phyloP scores from a whole-genome alignment of 495 filamentous ascomycete species.

The Talaromyces borbonicus region DNA sequence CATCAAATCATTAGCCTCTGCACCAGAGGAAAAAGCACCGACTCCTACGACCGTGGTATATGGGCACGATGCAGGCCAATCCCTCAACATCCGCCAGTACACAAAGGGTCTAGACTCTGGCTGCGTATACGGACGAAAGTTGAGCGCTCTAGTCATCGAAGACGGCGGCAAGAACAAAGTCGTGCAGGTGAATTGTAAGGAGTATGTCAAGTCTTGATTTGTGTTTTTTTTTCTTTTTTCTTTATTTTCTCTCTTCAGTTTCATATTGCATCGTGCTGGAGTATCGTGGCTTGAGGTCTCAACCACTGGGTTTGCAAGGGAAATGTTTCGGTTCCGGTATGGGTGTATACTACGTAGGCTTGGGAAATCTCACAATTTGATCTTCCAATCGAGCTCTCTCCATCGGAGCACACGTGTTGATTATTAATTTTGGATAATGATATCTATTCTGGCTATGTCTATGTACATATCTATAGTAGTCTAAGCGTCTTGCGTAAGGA shows the following conservation, averaged over 20 bases:
- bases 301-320: background rate
- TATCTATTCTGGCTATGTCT: too few species aligned
- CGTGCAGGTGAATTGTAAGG: constrained; percentile 26
- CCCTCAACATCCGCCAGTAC: constrained; percentile 57
- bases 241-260: background rate
- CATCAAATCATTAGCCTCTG: constrained; percentile 28
- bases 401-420: too few species aligned
- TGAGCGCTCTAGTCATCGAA: constrained; percentile 72
- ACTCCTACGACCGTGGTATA: constrained; percentile 55
- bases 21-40: constrained; percentile 3
- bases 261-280: background rate
- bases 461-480: too few species aligned
- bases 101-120: constrained; percentile 78
- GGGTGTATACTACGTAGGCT: too few species aligned
- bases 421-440: too few species aligned
- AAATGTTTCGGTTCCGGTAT: background rate
- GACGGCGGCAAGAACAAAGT: constrained; percentile 27
- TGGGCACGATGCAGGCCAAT: constrained; percentile 71
- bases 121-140: constrained; percentile 60
- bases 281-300: background rate
- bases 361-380: too few species aligned
- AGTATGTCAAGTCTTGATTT: constrained; percentile 12
- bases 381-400: too few species aligned
- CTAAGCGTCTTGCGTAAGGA: too few species aligned
- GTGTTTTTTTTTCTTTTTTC: background rate